A percentile compares a stretch with the other conserved stretches of the same genome.
phyloP scores from a whole-genome alignment of 805 yeast genomes.

The Wickerhamiella qilinensis region DNA sequence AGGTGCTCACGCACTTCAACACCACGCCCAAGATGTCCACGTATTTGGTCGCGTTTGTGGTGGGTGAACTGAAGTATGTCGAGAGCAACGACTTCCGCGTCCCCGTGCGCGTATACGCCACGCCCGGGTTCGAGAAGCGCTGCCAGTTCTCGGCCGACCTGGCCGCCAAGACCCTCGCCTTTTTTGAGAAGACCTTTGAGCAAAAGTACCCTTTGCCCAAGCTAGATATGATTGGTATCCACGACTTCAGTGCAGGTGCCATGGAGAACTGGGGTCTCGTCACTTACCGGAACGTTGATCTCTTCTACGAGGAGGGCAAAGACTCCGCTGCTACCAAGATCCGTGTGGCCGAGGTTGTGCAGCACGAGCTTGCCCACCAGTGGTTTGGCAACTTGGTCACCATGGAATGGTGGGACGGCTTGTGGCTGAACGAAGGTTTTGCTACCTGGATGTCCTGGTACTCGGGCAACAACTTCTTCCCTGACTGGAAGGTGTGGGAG shows the following conservation, averaged over 20 bases:
- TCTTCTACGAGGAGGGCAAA: slow-evolving; percentile 52
- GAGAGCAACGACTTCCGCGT: slow-evolving; percentile 38
- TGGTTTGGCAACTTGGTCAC: slow-evolving; percentile 86
- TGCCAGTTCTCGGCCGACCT: slow-evolving; percentile 48
- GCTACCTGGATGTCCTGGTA: slow-evolving; percentile 74
- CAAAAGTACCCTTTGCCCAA: slow-evolving; percentile 69
- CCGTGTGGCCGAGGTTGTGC: slow-evolving; percentile 67
- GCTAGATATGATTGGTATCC: slow-evolving; percentile 64
- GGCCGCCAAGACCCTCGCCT: slow-evolving; percentile 47
- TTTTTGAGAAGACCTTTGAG: slow-evolving; percentile 50
- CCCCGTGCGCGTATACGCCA: slow-evolving; percentile 55
- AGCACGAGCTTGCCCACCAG: slow-evolving; percentile 80
- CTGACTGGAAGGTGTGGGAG: slow-evolving; percentile 71
- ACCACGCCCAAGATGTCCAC: slow-evolving; percentile 62
- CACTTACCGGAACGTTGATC: slow-evolving; percentile 45
- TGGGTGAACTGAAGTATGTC: slow-evolving; percentile 50
- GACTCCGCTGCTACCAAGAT: slow-evolving; percentile 44
- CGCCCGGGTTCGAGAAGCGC: slow-evolving; percentile 46
- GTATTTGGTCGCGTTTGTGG: slow-evolving; percentile 55
- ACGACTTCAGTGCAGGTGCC: slow-evolving; percentile 68
- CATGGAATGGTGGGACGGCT: slow-evolving; percentile 88
- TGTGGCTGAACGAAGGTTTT: slow-evolving; percentile 82
- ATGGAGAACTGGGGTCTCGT: slow-evolving; percentile 88
- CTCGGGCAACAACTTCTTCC: slow-evolving; percentile 52
- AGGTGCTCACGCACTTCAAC: slow-evolving; percentile 35